These are phyloP conservation scores for Yamagishiella unicocca DNA, from an alignment of 139 green algal species.

Conservation along the genomic window DNA sequence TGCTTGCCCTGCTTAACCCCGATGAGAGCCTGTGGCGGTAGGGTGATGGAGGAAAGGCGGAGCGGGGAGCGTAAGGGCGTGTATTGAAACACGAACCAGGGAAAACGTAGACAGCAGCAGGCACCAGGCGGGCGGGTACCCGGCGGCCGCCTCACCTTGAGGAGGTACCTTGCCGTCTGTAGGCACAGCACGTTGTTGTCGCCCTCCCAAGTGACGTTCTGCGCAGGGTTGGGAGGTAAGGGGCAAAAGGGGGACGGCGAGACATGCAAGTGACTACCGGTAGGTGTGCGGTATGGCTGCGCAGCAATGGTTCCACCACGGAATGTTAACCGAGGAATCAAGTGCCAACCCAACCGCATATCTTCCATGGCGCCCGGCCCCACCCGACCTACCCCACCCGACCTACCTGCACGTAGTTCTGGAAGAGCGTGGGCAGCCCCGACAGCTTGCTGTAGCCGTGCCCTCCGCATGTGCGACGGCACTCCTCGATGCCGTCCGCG, in stretches of 20 bases:
- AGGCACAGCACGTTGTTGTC: conserved; percentile 94
- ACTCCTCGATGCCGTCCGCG: conserved; percentile 85
- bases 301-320: no score
- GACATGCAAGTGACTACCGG: no score
- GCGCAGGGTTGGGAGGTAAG: conserved; percentile 19
- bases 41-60: background rate
- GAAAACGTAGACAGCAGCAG: background rate
- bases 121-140: no score
- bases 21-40: conserved; percentile 51
- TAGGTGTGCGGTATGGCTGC: no score
- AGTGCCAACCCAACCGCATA: no score
- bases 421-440: conserved; percentile 86
- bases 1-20: conserved; percentile 52
- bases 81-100: background rate
- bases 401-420: conserved; percentile 78
- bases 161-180: conserved; percentile 51
- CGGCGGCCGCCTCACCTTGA: conserved; percentile 32
- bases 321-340: no score
- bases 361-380: no score
- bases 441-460: conserved; percentile 91
- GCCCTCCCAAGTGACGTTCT: conserved; percentile 96
- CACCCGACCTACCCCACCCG: no score
- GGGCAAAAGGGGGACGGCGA: background rate
- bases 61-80: background rate
- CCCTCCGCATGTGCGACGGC: conserved; percentile 87